phyloP scores from a whole-genome alignment of 331 rosid genomes.

The Dryas integrifolia region DNA sequence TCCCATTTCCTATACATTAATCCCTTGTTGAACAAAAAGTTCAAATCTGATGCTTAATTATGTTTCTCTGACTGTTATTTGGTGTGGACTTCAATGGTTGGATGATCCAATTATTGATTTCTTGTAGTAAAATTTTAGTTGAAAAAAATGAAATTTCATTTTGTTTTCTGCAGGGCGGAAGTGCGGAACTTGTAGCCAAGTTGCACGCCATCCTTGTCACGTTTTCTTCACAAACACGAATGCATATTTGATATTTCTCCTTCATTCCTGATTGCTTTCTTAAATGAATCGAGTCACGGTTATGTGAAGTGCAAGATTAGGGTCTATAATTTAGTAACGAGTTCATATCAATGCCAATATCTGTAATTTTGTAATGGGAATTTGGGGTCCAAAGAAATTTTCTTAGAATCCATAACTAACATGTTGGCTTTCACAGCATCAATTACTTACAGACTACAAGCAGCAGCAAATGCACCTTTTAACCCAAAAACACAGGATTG shows the following conservation, averaged over 20 bases:
- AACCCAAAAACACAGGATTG: not conserved
- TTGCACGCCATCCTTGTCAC: constrained; percentile 6
- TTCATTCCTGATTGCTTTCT: constrained; percentile 26
- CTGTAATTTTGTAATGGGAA: not conserved
- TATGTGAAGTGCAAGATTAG: constrained; percentile 30
- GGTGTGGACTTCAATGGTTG: not conserved
- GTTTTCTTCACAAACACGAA: constrained; percentile 30
- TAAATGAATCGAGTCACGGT: constrained; percentile 8
- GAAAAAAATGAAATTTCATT: not conserved
- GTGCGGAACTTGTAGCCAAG: not conserved
- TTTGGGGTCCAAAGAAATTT: not conserved
- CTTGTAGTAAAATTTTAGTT: not conserved
- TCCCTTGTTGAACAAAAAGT: not conserved
- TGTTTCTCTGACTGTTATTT: not conserved
- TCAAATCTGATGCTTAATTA: not conserved
- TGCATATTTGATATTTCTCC: constrained; percentile 4
- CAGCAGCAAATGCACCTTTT: not conserved
- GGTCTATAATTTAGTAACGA: not conserved
- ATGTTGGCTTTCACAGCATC: not conserved
- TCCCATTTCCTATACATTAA: not conserved
- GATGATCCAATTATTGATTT: not conserved
- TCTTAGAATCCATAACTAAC: not conserved
- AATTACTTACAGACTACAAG: not conserved
- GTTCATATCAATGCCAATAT: not conserved
- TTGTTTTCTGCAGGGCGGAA: not conserved